phyloP scores from a whole-genome alignment of 2,329 filamentous ascomycete species.

The Metarhizium rileyi region DNA sequence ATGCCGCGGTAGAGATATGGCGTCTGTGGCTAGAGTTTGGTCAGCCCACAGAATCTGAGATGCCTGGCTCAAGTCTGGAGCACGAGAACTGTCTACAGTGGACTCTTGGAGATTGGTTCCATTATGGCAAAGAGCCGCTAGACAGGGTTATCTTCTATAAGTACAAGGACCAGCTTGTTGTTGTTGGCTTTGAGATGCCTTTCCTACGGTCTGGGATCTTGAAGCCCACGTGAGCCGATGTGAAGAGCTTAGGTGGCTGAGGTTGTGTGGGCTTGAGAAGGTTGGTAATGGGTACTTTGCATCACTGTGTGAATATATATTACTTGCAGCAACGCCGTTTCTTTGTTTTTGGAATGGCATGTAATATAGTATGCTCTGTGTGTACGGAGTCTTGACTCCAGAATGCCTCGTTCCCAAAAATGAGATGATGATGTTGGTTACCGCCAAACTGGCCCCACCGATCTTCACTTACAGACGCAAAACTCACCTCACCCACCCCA shows the following conservation, averaged over 20 bases:
- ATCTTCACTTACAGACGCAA: too few species aligned
- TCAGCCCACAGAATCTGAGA: slow-evolving; percentile 12
- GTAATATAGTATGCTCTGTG: too few species aligned
- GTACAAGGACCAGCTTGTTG: slow-evolving; percentile 13
- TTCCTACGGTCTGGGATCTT: slow-evolving; percentile 21
- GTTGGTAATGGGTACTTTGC: too few species aligned
- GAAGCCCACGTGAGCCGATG: not conserved
- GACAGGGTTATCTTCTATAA: slow-evolving; percentile 22
- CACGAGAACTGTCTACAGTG: slow-evolving; percentile 19
- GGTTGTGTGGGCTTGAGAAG: too few species aligned
- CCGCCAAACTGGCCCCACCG: too few species aligned
- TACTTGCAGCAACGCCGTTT: too few species aligned
- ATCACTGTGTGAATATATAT: too few species aligned
- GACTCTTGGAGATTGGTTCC: slow-evolving; percentile 24
- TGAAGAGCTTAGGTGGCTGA: not conserved
- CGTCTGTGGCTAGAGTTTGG: slow-evolving; percentile 18
- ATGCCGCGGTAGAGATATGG: slow-evolving; percentile 15
- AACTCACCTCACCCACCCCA: too few species aligned
- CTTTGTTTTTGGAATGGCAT: too few species aligned
- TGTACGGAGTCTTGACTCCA: too few species aligned
- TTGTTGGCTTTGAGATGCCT: slow-evolving; percentile 23
- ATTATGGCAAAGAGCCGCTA: slow-evolving; percentile 24
- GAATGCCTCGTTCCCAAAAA: too few species aligned
- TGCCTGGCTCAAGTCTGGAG: slow-evolving; percentile 16
- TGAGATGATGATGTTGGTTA: too few species aligned